Evolutionary conservation across 306 rosid species (phyloP).

Genomic region (Fragaria iinumae): DNA sequence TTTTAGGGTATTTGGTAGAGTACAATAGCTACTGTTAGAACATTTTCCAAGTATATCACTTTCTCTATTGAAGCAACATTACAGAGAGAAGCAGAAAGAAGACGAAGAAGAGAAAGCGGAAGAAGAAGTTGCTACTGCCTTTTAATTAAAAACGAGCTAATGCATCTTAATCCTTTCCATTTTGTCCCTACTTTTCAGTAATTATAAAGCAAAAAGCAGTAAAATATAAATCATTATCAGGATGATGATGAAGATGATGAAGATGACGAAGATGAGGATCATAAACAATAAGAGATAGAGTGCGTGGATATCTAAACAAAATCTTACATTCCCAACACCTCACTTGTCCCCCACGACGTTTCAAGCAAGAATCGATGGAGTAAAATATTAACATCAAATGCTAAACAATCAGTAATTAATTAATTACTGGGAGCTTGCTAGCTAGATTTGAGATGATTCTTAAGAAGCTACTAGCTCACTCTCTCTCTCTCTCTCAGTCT

Average conservation of each 20-base stretch:
- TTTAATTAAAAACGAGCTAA: too few species aligned
- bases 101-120: neutral
- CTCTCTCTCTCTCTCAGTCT: neutral
- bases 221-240: neutral
- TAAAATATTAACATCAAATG: conserved; percentile 20
- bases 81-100: neutral
- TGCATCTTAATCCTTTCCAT: neutral
- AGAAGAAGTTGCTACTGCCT: neutral
- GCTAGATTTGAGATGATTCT: neutral
- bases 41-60: neutral
- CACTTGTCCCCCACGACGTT: conserved; percentile 26
- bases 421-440: conserved; percentile 4
- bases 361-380: conserved; percentile 13
- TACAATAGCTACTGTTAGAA: neutral
- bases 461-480: neutral
- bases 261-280: neutral
- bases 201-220: neutral
- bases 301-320: conserved; percentile 33
- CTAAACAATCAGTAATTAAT: conserved; percentile 12
- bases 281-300: conserved; percentile 9
- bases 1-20: neutral
- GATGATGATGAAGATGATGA: conserved; percentile 4
- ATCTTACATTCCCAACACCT: conserved; percentile 58
- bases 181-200: conserved; percentile 9
- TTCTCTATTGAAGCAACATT: neutral